Conservation (phyloP, 208 protist species). For the Herpetomonas tarakana region DNA sequence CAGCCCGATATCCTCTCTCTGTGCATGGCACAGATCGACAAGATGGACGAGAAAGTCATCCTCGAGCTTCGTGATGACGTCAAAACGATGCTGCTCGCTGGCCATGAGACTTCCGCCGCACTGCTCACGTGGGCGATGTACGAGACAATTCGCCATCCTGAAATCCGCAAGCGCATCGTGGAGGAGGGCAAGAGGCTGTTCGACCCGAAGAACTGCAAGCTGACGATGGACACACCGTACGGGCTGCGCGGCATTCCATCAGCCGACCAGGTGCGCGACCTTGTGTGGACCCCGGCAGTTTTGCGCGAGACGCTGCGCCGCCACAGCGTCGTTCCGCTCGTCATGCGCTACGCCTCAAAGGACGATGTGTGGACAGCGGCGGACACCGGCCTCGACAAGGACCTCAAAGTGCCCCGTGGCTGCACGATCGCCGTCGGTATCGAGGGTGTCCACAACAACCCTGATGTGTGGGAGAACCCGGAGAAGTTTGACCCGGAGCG, state of each 20-base stretch:
- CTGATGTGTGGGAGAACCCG: constrained; percentile 78
- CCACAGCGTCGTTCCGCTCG: constrained; percentile 85
- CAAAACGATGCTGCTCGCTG: constrained; percentile 88
- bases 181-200: constrained; percentile 70
- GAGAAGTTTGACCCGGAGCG: constrained; percentile 75
- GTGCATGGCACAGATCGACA: constrained; percentile 81
- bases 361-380: constrained; percentile 68
- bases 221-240: constrained; percentile 50
- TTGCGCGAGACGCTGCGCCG: constrained; percentile 85
- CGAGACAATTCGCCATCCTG: constrained; percentile 67
- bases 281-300: constrained; percentile 72
- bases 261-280: constrained; percentile 50
- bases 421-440: constrained; percentile 81
- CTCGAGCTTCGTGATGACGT: constrained; percentile 82
- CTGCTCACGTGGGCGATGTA: constrained; percentile 91
- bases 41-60: constrained; percentile 47
- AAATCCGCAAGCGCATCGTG: constrained; percentile 49
- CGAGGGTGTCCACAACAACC: constrained; percentile 75
- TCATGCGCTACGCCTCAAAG: constrained; percentile 76
- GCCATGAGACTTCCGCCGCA: constrained; percentile 87
- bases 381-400: constrained; percentile 71
- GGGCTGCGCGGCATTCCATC: constrained; percentile 61
- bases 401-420: constrained; percentile 69
- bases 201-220: constrained; percentile 57
- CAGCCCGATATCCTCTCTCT: constrained; percentile 74